phyloP scores from a whole-genome alignment of 768 basidiomycete species.

The Naematelia aurantialba region DNA sequence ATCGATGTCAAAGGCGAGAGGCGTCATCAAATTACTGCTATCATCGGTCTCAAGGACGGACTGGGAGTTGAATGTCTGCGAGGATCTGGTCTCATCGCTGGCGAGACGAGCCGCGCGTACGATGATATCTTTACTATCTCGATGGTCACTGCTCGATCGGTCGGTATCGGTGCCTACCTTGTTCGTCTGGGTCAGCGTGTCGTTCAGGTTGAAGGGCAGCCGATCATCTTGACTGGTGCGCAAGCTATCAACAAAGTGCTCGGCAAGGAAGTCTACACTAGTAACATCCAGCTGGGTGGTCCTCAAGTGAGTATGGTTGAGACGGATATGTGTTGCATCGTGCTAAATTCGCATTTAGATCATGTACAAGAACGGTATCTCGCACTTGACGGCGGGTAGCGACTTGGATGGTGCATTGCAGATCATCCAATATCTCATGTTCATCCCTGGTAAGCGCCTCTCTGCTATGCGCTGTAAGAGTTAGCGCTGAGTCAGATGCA shows the following conservation, averaged over 20 bases:
- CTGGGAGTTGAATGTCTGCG: slow-evolving; percentile 92
- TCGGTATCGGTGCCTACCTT: slow-evolving; percentile 98
- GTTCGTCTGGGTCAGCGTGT: slow-evolving; percentile 96
- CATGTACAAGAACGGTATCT: slow-evolving; percentile 99
- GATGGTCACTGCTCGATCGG: slow-evolving; percentile 94
- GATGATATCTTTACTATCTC: slow-evolving; percentile 99
- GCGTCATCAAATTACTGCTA: slow-evolving; percentile 89
- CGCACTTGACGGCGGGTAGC: slow-evolving; percentile 89
- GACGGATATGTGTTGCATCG: neutral
- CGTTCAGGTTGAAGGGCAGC: slow-evolving; percentile 98
- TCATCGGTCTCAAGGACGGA: slow-evolving; percentile 96
- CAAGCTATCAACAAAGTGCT: slow-evolving; percentile 97
- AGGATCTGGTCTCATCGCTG: slow-evolving; percentile 96
- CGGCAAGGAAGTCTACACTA: slow-evolving; percentile 97
- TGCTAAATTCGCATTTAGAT: slow-evolving; percentile 53
- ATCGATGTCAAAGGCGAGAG: slow-evolving; percentile 80
- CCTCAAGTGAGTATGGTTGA: slow-evolving; percentile 63
- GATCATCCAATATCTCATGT: slow-evolving; percentile 91
- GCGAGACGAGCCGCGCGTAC: slow-evolving; percentile 96
- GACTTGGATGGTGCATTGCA: slow-evolving; percentile 93
- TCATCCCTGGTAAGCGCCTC: slow-evolving; percentile 72
- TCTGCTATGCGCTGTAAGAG: no score
- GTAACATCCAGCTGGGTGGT: slow-evolving; percentile 95
- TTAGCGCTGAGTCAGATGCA: no score
- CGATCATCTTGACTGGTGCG: slow-evolving; percentile 97